Percentiles rank a stretch among this genome's conserved stretches.
Conservation (phyloP, 768 basidiomycete species). For the Lepiota venenata region DNA sequence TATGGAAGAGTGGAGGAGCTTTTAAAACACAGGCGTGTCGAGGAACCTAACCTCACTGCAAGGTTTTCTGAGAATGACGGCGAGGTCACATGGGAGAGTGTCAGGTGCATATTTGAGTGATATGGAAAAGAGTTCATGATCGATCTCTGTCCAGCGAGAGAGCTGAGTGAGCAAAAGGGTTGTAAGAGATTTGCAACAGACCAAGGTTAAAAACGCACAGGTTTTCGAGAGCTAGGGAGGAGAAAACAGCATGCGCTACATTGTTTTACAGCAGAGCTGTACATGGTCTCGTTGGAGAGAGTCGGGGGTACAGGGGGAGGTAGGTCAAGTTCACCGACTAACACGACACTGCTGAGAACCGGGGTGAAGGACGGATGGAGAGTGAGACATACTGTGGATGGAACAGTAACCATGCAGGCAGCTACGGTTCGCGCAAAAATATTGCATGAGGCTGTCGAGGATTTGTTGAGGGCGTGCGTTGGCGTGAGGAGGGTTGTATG, state of each 20-base stretch:
- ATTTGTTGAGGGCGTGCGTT: constrained; percentile 16
- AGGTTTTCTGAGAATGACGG: constrained; percentile 41
- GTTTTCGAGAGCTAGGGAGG: neutral
- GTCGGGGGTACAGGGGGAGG: constrained; percentile 22
- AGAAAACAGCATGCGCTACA: constrained; percentile 35
- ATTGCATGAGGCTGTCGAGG: constrained; percentile 30
- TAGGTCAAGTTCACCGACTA: constrained; percentile 26
- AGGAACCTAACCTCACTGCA: constrained; percentile 41
- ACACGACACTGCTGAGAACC: neutral
- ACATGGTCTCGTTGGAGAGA: constrained; percentile 18
- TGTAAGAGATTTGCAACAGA: neutral
- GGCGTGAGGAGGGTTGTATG: constrained; percentile 6
- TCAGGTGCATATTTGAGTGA: constrained; percentile 43
- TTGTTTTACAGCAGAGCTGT: constrained; percentile 14
- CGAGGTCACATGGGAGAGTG: constrained; percentile 45
- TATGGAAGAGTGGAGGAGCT: constrained; percentile 19
- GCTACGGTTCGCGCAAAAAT: constrained; percentile 51
- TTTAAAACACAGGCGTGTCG: constrained; percentile 15
- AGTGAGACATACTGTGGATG: constrained; percentile 38
- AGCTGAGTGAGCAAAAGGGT: neutral
- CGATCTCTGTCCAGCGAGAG: constrained; percentile 24
- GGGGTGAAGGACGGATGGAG: neutral
- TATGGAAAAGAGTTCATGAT: constrained; percentile 25
- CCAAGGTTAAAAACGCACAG: neutral
- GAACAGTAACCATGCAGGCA: constrained; percentile 49